A percentile compares a stretch with the other conserved stretches of the same genome.
These are phyloP conservation scores for Lactarius deliciosus DNA, from an alignment of 768 basidiomycete genomes.

Conservation along the genomic window DNA sequence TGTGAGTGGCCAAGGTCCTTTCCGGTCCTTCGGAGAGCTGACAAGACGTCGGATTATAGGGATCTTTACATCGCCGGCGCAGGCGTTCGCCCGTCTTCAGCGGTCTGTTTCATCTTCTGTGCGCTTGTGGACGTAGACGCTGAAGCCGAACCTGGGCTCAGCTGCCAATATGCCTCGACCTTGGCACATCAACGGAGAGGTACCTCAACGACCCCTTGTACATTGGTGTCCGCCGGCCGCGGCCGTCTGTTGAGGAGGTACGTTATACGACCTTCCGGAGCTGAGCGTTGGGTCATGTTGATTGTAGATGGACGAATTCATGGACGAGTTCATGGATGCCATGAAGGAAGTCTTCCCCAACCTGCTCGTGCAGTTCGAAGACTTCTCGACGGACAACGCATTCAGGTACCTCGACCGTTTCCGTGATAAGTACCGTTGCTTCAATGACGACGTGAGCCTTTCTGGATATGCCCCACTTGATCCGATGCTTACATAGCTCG, in stretches of 20 bases:
- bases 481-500: slow-evolving; percentile 4
- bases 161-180: slow-evolving; percentile 75
- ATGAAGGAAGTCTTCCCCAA: slow-evolving; percentile 75
- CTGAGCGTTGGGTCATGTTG: slow-evolving; percentile 44
- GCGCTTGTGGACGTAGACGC: not conserved
- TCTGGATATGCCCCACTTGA: no score
- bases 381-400: slow-evolving; percentile 90
- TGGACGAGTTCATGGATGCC: slow-evolving; percentile 92
- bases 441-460: slow-evolving; percentile 85
- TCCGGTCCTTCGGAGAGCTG: slow-evolving; percentile 8
- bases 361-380: slow-evolving; percentile 86
- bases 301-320: slow-evolving; percentile 74
- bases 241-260: slow-evolving; percentile 34
- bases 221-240: slow-evolving; percentile 65
- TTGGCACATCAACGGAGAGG: slow-evolving; percentile 83
- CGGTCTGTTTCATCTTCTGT: slow-evolving; percentile 42
- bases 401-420: slow-evolving; percentile 81
- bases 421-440: slow-evolving; percentile 71
- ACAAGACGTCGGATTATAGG: slow-evolving; percentile 10
- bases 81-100: slow-evolving; percentile 74
- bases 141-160: slow-evolving; percentile 1
- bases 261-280: not conserved
- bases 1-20: slow-evolving; percentile 40
- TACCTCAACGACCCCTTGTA: slow-evolving; percentile 88
- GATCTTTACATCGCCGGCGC: slow-evolving; percentile 20